Evolutionary conservation across 768 basidiomycete genomes (phyloP), one percentile per base, ranked within the genome.

Genomic region (Panellus pusillus): DNA sequence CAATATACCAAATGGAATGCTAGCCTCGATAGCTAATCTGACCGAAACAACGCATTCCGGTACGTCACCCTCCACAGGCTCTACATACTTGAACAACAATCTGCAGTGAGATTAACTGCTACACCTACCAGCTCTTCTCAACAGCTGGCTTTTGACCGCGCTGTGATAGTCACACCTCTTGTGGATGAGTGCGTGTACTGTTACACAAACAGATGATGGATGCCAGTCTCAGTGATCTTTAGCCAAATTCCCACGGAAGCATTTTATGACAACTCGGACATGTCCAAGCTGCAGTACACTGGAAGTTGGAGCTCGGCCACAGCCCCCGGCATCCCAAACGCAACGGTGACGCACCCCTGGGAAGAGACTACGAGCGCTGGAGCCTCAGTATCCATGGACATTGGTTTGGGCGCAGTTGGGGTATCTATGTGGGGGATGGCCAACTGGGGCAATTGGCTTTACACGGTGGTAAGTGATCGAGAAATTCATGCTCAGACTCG

Each of bases 211-310:
- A 5, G 14, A 20, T 14, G 20, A 31, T 15, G 41, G 9, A 19
- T 13, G 9, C 6, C 20, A 14, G 19, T n/a, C 38, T 41, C n/a
- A 50, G 6, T 6, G 36, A 11, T 5, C 31, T 32, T 28, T 36
- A 57, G 55, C n/a, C 18, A 52, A 38, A 41, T 49, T 13, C 58
- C 50, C 6, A 8, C 40, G 1, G 50, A 52, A 28, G 27, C 17
- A 7, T 59, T 59, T 20, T 54, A 44, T 36, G 58, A 59, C 29
- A 59, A 59, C 46, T 37, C 46, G 12, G 58, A 55, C n/a, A 38
- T 37, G 6, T 27, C 36, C 1, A 44, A n/a, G 32, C 29, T 59
- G 15, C 13, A 41, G 18, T 59, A 59, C 19, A 38, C 28, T 12
- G 58, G 58, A 7, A 37, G 19, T 24, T 59, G 58, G 58, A 9